Evolutionary conservation across 306 rosid genomes (phyloP), one percentile per base, ranked within the genome.

Genomic region (Hippophae tibetana): DNA sequence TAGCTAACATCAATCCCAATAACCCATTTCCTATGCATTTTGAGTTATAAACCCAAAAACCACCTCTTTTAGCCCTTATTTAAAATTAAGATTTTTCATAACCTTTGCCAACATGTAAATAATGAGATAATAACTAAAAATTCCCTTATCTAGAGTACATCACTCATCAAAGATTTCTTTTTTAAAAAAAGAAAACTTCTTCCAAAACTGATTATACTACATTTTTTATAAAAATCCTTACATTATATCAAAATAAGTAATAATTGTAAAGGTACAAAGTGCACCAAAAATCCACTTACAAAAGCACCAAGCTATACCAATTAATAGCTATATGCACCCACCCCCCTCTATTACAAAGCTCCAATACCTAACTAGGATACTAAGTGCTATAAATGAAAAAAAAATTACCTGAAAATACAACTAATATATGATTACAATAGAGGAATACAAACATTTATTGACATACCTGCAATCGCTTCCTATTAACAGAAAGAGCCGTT

Each of bases 391-490:
- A 31, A 31, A 18, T 18, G 38, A 31, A 31, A 31, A 2, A 31
- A 31, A 31, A 2, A 31, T 2, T 27, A 2, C 42, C 5, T 42
- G 52, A 5, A 14, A 63, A 43, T 43, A 41, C 47, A 41, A 63
- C 43, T 14, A 67, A 66, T 14, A 23, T 63, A 18, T 61, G 52
- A 25, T 54, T 42, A 2, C 38, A 47, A 47, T 41, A 62, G 0
- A n/a, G 9, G 10, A 45, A 41, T 68, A 45, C 14, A 65, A 60
- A 56, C 48, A 4, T 31, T 31, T 14, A 54, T 10, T 48, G 49
- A 63, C 8, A 67, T 69, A 92, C 99, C 95, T 88, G 85, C 75
- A 88, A 78, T 52, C 76, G 82, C 76, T 73, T 82, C 72, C 84
- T 78, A 57, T 93, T 52, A n/a, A 76, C 87, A 43, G 99, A 85